phyloP scores from a whole-genome alignment of 2,329 filamentous ascomycete genomes.

The Talaromyces sp. region DNA sequence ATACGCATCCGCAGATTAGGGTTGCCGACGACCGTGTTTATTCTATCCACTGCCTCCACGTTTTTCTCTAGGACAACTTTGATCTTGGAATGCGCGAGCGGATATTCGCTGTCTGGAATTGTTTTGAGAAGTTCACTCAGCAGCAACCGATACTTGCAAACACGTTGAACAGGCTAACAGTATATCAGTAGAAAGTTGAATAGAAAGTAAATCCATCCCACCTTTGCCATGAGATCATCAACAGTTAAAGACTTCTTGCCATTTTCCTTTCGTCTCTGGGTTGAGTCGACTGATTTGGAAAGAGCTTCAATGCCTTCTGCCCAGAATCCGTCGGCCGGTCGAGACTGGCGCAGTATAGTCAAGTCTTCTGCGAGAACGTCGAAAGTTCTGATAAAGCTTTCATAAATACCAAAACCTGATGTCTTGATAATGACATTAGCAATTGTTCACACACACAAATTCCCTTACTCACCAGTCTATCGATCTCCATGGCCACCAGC shows the following conservation, averaged over 20 bases:
- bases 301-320: slow-evolving; percentile 82
- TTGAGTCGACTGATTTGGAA: slow-evolving; percentile 66
- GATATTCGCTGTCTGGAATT: slow-evolving; percentile 80
- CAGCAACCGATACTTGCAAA: slow-evolving; percentile 85
- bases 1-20: slow-evolving; percentile 63
- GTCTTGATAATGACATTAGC: slow-evolving; percentile 57
- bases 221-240: slow-evolving; percentile 86
- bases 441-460: slow-evolving; percentile 14
- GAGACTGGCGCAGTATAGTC: slow-evolving; percentile 59
- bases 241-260: slow-evolving; percentile 74
- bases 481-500: slow-evolving; percentile 51
- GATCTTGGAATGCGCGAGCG: slow-evolving; percentile 73
- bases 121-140: slow-evolving; percentile 77
- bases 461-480: slow-evolving; percentile 42
- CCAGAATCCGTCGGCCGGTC: slow-evolving; percentile 71
- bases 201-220: slow-evolving; percentile 28
- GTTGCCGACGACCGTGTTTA: slow-evolving; percentile 81
- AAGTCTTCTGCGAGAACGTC: slow-evolving; percentile 78
- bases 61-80: slow-evolving; percentile 67
- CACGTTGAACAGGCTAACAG: slow-evolving; percentile 75
- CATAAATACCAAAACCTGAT: slow-evolving; percentile 76
- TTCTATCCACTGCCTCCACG: slow-evolving; percentile 68
- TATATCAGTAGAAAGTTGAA: not conserved
- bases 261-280: slow-evolving; percentile 58
- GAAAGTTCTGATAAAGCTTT: slow-evolving; percentile 87